A percentile compares a stretch with the other conserved stretches of the same genome.
Conservation (phyloP, 345 rosid genomes). For the Crucihimalaya himalaica region DNA sequence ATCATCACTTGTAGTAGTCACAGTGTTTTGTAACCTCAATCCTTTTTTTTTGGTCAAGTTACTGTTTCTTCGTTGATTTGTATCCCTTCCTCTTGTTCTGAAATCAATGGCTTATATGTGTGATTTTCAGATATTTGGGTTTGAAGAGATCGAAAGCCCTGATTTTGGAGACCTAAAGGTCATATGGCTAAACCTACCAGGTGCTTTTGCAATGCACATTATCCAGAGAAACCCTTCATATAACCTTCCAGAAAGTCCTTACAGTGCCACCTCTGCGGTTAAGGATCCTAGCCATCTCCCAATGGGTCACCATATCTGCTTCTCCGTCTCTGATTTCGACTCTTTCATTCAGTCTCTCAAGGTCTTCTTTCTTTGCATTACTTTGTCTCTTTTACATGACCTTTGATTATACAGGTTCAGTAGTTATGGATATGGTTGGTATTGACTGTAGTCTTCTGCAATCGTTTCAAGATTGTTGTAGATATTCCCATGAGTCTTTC, state of each 20-base stretch:
- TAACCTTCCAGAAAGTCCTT: conserved; percentile 91
- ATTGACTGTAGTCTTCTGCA: not conserved
- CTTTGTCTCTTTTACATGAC: not conserved
- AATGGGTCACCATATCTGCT: conserved; percentile 80
- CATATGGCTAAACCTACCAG: conserved; percentile 75
- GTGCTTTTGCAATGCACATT: conserved; percentile 65
- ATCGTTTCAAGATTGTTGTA: not conserved
- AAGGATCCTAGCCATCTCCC: conserved; percentile 74
- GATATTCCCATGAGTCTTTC: not conserved
- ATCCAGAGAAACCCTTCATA: conserved; percentile 67
- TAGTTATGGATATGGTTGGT: not conserved
- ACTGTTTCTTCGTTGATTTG: not conserved
- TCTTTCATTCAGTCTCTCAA: conserved; percentile 62
- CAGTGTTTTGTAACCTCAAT: not conserved
- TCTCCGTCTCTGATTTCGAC: conserved; percentile 76
- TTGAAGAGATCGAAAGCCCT: conserved; percentile 75
- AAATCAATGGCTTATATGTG: not conserved
- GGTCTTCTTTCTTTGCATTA: conserved; percentile 42
- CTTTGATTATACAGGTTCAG: not conserved
- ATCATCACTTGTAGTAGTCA: not conserved
- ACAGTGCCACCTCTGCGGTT: conserved; percentile 58
- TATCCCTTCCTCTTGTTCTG: not conserved
- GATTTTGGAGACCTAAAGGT: conserved; percentile 71
- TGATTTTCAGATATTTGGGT: conserved; percentile 62
- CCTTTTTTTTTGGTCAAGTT: not conserved